Evolutionary conservation across 1,139 yeast genomes (phyloP), one percentile per base, ranked within the genome.

Genomic region (Hyphopichia fennica): DNA sequence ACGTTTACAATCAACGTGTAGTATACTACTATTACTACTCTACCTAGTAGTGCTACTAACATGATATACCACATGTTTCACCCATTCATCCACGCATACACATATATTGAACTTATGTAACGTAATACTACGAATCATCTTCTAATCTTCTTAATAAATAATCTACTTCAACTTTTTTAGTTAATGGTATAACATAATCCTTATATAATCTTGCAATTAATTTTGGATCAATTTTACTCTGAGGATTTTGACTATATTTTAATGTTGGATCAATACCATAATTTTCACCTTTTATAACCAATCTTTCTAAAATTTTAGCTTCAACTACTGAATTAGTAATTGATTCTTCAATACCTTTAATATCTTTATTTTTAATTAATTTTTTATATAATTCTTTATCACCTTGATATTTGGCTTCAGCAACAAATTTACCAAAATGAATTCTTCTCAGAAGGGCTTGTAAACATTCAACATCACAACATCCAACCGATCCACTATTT

Each of bases 371-470:
- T 48, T 69, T 60, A 51, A 93, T 93, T 53, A 90, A 67, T 52
- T 75, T 67, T 1, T 79, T 81, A 66, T 84, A 90, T 41, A 63
- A 63, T 40, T 79, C 87, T 35, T 72, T 77, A 51, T 91, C 95
- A 23, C 73, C 66, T 55, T 76, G 84, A 62, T 81, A 93, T 65
- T 93, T 93, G 34, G 96, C 86, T 61, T 93, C 99, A 5, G 99
- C 99, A 5, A 93, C 99, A 69, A 93, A 93, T 64, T 87, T 88
- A 40, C 98, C 99, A 65, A 93, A 93, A 66, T 93, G 99, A 51
- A 93, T 89, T 59, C 99, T 79, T 56, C 99, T 77, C n/a, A 96
- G 87, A 38, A 93, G 68, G 4, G 96, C 84, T 62, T 91, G 97
- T 49, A 93, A 73, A 52, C 87, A 81, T 51, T 87, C 96, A 45